These are phyloP conservation scores for Pleurotus djamor DNA, from an alignment of 768 basidiomycete genomes.

Conservation along the genomic window DNA sequence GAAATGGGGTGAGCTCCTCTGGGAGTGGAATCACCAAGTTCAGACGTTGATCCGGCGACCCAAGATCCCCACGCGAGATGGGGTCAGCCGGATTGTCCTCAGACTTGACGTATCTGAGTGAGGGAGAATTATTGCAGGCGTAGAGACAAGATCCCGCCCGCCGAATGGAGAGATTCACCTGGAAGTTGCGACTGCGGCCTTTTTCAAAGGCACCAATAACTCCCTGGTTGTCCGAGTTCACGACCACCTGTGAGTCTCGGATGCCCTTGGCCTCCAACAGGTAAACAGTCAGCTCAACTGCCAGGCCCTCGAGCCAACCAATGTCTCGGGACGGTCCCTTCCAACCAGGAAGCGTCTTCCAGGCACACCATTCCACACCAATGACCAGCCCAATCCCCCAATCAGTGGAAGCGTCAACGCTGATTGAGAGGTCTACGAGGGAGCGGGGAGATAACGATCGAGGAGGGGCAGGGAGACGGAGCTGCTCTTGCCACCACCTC, in stretches of 20 bases:
- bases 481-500: too few relatives aligned
- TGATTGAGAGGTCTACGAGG: too few relatives aligned
- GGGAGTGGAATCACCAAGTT: conserved; percentile 11
- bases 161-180: conserved; percentile 17
- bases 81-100: conserved; percentile 27
- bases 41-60: neutral
- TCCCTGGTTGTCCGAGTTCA: conserved; percentile 22
- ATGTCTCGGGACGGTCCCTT: too few relatives aligned
- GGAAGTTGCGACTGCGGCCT: conserved; percentile 15
- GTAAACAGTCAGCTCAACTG: neutral
- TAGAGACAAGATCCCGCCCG: conserved; percentile 11
- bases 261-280: neutral
- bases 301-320: neutral
- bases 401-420: too few relatives aligned
- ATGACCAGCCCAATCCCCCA: too few relatives aligned
- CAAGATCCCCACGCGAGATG: conserved; percentile 17
- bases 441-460: too few relatives aligned
- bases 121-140: conserved; percentile 14
- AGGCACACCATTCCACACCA: too few relatives aligned
- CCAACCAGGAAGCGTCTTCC: too few relatives aligned
- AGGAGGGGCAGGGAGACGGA: too few relatives aligned
- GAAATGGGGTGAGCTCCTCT: conserved; percentile 6
- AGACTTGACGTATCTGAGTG: conserved; percentile 21
- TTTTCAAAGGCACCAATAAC: conserved; percentile 18
- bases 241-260: conserved; percentile 11